These are phyloP conservation scores for Fremontodendron californicum DNA, from an alignment of 345 rosid genomes.

Conservation along the genomic window DNA sequence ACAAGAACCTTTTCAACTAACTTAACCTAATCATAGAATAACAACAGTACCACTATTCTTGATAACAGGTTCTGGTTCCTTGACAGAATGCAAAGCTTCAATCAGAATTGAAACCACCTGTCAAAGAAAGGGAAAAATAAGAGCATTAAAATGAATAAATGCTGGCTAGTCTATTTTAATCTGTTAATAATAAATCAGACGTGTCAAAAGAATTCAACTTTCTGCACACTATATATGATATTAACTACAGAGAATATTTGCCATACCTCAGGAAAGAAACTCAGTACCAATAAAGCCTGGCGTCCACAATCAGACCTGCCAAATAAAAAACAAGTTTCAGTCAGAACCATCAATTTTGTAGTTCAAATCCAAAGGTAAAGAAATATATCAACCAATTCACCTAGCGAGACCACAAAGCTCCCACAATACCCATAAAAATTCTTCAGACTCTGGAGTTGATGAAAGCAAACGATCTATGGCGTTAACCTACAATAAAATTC, in stretches of 20 bases:
- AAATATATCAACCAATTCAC: conserved; percentile 28
- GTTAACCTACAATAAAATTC: conserved; percentile 49
- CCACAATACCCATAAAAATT: conserved; percentile 94
- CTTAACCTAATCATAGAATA: conserved; percentile 15
- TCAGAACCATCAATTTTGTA: conserved; percentile 12
- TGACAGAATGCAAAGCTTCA: conserved; percentile 79
- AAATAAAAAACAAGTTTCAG: conserved; percentile 19
- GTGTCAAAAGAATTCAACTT: conserved; percentile 11
- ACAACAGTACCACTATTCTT: conserved; percentile 50
- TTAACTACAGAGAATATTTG: background rate
- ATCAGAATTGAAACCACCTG: conserved; percentile 76
- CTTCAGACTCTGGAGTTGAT: conserved; percentile 78
- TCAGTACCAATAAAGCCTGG: conserved; percentile 78
- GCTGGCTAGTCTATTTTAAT: conserved; percentile 12
- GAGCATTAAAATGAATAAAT: conserved; percentile 17
- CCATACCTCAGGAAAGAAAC: conserved; percentile 83
- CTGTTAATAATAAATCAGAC: background rate
- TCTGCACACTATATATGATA: background rate
- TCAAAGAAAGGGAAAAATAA: background rate
- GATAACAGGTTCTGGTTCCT: conserved; percentile 66
- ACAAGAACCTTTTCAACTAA: conserved; percentile 9
- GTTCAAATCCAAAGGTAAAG: conserved; percentile 1
- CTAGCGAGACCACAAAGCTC: conserved; percentile 94
- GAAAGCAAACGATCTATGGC: conserved; percentile 80
- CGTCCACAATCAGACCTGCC: conserved; percentile 94